phyloP scores from a whole-genome alignment of 2,329 filamentous ascomycete genomes.

The Colletotrichum godetiae region DNA sequence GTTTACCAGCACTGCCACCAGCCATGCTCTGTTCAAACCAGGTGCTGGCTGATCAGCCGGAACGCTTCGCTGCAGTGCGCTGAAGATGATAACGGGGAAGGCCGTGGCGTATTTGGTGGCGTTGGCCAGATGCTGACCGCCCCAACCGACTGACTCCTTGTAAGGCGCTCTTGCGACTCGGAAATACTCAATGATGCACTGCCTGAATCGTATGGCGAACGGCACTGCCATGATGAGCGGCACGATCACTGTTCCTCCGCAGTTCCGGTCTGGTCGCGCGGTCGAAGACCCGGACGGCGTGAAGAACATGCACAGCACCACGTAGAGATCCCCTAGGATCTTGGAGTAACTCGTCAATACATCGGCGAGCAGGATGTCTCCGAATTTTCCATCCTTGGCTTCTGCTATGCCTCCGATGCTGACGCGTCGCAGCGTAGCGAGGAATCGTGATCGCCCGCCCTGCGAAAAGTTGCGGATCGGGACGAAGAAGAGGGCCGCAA shows the following conservation, averaged over 20 bases:
- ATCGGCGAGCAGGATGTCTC: conserved; percentile 92
- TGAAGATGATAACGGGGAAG: conserved; percentile 89
- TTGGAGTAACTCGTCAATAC: conserved; percentile 95
- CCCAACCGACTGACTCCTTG: conserved; percentile 74
- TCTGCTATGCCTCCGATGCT: conserved; percentile 88
- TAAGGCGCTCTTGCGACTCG: conserved; percentile 72
- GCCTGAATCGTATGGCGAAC: conserved; percentile 86
- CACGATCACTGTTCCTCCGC: conserved; percentile 82
- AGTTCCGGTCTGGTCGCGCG: conserved; percentile 81
- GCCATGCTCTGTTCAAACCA: conserved; percentile 69
- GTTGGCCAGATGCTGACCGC: conserved; percentile 91
- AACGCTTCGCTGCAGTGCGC: conserved; percentile 76
- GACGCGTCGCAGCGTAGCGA: conserved; percentile 81
- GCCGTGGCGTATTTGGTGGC: conserved; percentile 94
- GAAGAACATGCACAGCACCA: conserved; percentile 93
- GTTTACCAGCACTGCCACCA: conserved; percentile 81
- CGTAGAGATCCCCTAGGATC: conserved; percentile 89
- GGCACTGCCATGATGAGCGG: conserved; percentile 88
- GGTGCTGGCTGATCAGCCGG: conserved; percentile 51
- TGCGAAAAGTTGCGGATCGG: conserved; percentile 77
- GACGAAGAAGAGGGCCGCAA: conserved; percentile 77
- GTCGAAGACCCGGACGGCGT: conserved; percentile 78
- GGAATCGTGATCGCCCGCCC: conserved; percentile 79
- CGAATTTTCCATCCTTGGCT: conserved; percentile 90
- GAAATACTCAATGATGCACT: conserved; percentile 89